Evolutionary conservation across 371 early-diverging fungal genomes (phyloP).

Genomic region (Mortierella sp.): DNA sequence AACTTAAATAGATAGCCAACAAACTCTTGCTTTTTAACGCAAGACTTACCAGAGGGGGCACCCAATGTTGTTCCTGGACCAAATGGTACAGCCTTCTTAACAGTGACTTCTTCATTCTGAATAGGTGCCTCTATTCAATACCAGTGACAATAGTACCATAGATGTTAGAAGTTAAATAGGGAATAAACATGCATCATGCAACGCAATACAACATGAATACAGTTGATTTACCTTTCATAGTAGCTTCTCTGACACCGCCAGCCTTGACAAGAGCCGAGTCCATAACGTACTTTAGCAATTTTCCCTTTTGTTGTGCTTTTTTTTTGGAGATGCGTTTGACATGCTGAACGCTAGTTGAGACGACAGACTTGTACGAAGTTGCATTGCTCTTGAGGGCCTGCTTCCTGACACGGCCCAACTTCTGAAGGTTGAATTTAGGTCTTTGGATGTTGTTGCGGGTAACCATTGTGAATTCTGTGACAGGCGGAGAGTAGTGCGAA

Average conservation of each 20-base stretch:
- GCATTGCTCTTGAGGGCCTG: slow-evolving; percentile 52
- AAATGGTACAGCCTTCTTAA: slow-evolving; percentile 49
- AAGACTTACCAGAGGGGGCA: slow-evolving; percentile 49
- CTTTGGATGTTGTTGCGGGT: slow-evolving; percentile 56
- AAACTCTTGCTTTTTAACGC: not conserved
- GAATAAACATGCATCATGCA: not conserved
- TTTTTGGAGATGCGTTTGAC: slow-evolving; percentile 54
- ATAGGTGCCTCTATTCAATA: slow-evolving; percentile 34
- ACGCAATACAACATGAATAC: not conserved
- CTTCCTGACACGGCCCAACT: slow-evolving; percentile 56
- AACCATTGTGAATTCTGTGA: slow-evolving; percentile 30
- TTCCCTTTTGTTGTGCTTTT: slow-evolving; percentile 54
- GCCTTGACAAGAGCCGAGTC: slow-evolving; percentile 52
- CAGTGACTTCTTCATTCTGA: slow-evolving; percentile 40
- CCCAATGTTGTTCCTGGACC: slow-evolving; percentile 55
- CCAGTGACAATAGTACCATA: not conserved
- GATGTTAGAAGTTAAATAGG: not conserved
- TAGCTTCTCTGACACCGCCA: slow-evolving; percentile 53
- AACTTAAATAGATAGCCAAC: not conserved
- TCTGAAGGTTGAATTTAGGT: slow-evolving; percentile 55
- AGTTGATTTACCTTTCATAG: slow-evolving; percentile 48
- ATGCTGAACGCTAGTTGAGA: slow-evolving; percentile 53
- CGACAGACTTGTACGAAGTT: slow-evolving; percentile 48
- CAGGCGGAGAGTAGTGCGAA: slow-evolving; percentile 1
- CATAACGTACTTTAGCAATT: slow-evolving; percentile 29